Evolutionary conservation across 306 rosid genomes (phyloP), one percentile per base, ranked within the genome.

Genomic region (Fragaria ananassa): DNA sequence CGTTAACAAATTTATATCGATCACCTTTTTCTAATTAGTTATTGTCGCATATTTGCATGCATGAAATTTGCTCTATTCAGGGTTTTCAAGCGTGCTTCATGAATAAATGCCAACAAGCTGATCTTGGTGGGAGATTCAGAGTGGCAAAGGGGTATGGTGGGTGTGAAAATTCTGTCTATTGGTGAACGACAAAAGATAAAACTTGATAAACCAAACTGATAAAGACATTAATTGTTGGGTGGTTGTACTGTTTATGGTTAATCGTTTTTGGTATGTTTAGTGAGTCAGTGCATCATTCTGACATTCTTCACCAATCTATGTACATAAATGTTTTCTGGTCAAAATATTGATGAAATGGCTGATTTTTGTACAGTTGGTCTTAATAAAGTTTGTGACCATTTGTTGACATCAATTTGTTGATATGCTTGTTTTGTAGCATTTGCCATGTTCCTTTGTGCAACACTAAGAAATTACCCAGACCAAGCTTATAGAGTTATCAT

Each of bases 121-220:
- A 87, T 95, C 78, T 80, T 95, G 71, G 97, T 95, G 60, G 98
- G 98, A 67, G 86, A 63, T 83, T 85, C 98, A 1, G 97, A 95
- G 87, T 95, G 98, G 98, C 90, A 92, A 84, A 84, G 79, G 86
- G 97, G 96, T 75, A 84, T 84, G 92, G 97, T 95, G 71, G 80
- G 90, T 62, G 91, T 95, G 37, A 95, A 95, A 89, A 74, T 81
- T 67, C 98, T 95, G 58, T 83, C 97, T 57, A 88, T 97, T 39
- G 98, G 97, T 50, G 93, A 95, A 76, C 97, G 92, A 83, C 61
- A 81, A 4, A 96, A 89, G 88, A 87, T 95, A 78, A 95, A 89
- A 84, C 85, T 95, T 39, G 96, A 88, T 76, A 92, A 95, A 81
- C 86, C 92, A 35, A 76, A 87, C 72, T 92, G 84, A 85, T 56